Base-by-base conservation (phyloP, 2,329 filamentous ascomycete genomes). In the Sclerotinia nivalis region DNA sequence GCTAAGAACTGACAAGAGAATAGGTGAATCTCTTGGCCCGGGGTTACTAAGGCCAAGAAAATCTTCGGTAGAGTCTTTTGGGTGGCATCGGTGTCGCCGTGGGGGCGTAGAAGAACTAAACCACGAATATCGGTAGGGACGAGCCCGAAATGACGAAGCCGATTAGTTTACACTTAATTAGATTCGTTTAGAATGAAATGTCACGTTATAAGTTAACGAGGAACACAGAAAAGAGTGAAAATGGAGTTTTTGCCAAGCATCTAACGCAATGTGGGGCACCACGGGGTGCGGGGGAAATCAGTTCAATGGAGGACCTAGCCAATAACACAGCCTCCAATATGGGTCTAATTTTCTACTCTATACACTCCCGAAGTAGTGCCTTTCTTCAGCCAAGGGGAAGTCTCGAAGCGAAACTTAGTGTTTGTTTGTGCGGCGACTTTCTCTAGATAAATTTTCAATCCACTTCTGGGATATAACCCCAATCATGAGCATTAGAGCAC, bases 261-360 rank as follows among this genome's bases (percentile, higher is more conserved):
- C 28, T 49, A 49, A n/a, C 13, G 12, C 15, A 25, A 64, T 47
- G 49, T 34, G 61, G 61, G 61, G 61, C 47, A 65, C 31, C 61
- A 52, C n/a, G 61, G 61, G 61, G 61, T 65, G 31, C 31, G 61
- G 47, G 61, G 60, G 61, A 40, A 64, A 12, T 50, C 31, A 9
- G 22, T n/a, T 9, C 20, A n/a, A 9, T 34, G 12, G 9, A 18
- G 6, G 47, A 52, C 47, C 40, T 52, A 49, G 47, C 34, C 47
- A 65, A 65, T 54, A 12, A 15, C 47, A 65, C 22, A 52, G 61
- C 47, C 61, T 52, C 61, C 28, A 22, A 65, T 65, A 52, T 65
- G 47, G 61, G 9, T 64, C 15, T 20, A 50, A 0, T 4, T 40
- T 28, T 52, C 34, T 9, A 4, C 15, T 40, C 1, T n/a, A n/a